Base-by-base conservation (phyloP, 495 filamentous ascomycete genomes). In the Glonium stellatum region DNA sequence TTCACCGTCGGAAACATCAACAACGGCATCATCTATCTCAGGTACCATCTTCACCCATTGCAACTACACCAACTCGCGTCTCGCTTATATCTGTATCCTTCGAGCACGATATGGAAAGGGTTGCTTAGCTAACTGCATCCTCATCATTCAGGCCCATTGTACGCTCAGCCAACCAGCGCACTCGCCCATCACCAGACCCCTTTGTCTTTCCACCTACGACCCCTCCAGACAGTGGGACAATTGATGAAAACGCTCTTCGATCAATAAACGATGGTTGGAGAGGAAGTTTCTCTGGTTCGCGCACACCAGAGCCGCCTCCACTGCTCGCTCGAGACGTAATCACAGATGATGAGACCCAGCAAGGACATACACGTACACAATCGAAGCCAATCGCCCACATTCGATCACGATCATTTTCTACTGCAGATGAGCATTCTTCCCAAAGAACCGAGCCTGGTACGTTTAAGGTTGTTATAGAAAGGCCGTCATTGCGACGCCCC, bases 1-100 rank as follows among this genome's bases (percentile, higher is more conserved):
- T 97, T 96, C 72, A 89, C 90, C 10, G 92, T 97, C 57, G 90
- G 88, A 23, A 97, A 95, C 75, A 87, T 97, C 58, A 88, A 90
- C 69, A 92, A 93, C 76, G 92, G 92, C 37, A 86, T 87, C 73
- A 91, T 97, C 71, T 97, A 93, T 72, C 76, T 97, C 59, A 89
- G 92, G 92, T 96, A 87, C 70, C 82, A 15, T 44, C 39, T 44
- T 18, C 39, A 44, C 13, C 13, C 10, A 4, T 44, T 11, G 39
- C 12, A 18, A 18, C 12, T 18, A 11, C 39, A 18, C 13, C 39
- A 13, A 11, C 39, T 52, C 48, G 22, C 12, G 48, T 15, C 48
- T 57, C 36, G 23, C 22, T 25, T 39, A 35, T 18, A 15, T 44
- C 39, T 44, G 39, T 18, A 2, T 44, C 10, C 39, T 18, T 18